A percentile compares a stretch with the other conserved stretches of the same genome.
These are phyloP conservation scores for Dictyophora rubrovolvata DNA, from an alignment of 768 basidiomycete species.

Conservation along the genomic window DNA sequence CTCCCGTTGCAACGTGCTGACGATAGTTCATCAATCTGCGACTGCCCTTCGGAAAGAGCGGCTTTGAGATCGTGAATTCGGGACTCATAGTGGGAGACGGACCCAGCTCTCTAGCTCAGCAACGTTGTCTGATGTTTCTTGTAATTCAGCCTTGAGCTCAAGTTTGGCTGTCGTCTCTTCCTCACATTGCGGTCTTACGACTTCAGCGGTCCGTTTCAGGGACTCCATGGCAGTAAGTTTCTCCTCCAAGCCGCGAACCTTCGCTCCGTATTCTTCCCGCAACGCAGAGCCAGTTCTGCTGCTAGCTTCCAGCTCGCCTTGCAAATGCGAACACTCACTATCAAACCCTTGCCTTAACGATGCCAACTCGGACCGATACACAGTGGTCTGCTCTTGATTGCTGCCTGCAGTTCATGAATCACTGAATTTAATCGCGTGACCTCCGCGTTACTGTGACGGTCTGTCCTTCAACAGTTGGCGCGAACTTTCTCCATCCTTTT, in stretches of 20 bases:
- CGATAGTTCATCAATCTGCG: slow-evolving; percentile 33
- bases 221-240: neutral
- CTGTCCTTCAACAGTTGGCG: too few species aligned
- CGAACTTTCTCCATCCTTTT: too few species aligned
- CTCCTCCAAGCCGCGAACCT: neutral
- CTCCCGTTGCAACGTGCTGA: slow-evolving; percentile 37
- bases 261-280: neutral
- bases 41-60: slow-evolving; percentile 17
- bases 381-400: neutral
- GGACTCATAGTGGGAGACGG: neutral
- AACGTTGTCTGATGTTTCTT: neutral
- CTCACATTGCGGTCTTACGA: too few species aligned
- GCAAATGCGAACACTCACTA: neutral
- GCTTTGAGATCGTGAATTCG: slow-evolving; percentile 2
- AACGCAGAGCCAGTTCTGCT: neutral
- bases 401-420: neutral
- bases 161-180: neutral
- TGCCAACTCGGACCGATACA: neutral
- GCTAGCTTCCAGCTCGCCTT: neutral
- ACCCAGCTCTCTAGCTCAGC: neutral
- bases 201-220: neutral
- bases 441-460: too few species aligned
- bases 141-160: neutral
- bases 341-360: neutral
- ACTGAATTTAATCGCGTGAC: too few species aligned